A percentile compares a stretch with the other conserved stretches of the same genome.
Evolutionary conservation across 257 asterid genomes (phyloP).

Genomic region (Linaria vulgaris): DNA sequence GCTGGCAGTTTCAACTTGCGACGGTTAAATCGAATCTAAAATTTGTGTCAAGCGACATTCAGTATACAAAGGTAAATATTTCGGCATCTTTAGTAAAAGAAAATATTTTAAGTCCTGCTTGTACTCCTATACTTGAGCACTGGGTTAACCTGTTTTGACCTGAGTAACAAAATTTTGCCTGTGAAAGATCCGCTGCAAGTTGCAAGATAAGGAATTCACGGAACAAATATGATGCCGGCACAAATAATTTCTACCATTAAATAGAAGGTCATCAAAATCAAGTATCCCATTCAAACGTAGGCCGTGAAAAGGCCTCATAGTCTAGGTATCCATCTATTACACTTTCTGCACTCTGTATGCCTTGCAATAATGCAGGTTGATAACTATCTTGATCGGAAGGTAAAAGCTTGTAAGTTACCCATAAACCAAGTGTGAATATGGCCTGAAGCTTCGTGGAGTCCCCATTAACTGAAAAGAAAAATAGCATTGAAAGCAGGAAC

Average conservation of each 20-base stretch:
- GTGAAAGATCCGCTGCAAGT: no score
- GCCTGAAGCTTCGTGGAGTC: slow-evolving; percentile 93
- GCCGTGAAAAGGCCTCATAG: slow-evolving; percentile 83
- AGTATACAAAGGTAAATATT: no score
- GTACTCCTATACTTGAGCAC: no score
- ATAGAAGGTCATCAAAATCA: slow-evolving; percentile 44
- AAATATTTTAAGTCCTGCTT: no score
- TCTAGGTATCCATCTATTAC: slow-evolving; percentile 68
- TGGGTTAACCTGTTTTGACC: no score
- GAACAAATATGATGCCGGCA: slow-evolving; percentile 13
- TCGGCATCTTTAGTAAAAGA: no score
- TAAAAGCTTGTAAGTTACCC: slow-evolving; percentile 76
- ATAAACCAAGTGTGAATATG: slow-evolving; percentile 78
- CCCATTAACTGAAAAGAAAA: slow-evolving; percentile 81
- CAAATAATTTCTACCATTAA: slow-evolving; percentile 15
- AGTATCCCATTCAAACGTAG: slow-evolving; percentile 96
- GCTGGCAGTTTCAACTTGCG: no score
- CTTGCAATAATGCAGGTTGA: slow-evolving; percentile 73
- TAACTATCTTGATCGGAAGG: slow-evolving; percentile 55
- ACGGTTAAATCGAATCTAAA: no score
- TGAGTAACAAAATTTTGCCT: no score
- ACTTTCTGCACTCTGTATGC: slow-evolving; percentile 68
- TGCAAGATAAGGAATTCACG: not conserved
- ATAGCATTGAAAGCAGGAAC: slow-evolving; percentile 73
- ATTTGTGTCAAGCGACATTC: no score